Evolutionary conservation across 495 filamentous ascomycete species (phyloP).

Genomic region (Xylaria castorea): DNA sequence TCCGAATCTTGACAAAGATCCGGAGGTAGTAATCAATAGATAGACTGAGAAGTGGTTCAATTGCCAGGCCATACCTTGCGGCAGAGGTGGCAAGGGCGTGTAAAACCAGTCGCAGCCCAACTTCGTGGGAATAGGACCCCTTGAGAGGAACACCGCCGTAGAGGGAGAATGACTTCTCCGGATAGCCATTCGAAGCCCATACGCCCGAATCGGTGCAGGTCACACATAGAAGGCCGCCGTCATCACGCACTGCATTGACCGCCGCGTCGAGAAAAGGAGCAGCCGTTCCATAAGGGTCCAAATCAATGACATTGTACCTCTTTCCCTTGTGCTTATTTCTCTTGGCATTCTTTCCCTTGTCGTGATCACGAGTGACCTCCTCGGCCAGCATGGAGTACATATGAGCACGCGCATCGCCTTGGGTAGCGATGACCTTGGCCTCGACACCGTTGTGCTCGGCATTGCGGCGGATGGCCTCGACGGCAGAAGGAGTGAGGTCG

Average conservation of each 20-base stretch:
- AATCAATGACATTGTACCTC: conserved; percentile 91
- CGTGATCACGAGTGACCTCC: conserved; percentile 37
- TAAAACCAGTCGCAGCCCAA: conserved; percentile 83
- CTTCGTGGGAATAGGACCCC: conserved; percentile 85
- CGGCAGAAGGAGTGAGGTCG: conserved; percentile 79
- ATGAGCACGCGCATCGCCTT: conserved; percentile 82
- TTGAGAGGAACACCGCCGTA: conserved; percentile 91
- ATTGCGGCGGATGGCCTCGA: conserved; percentile 80
- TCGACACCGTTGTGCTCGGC: conserved; percentile 79
- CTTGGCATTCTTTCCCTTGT: conserved; percentile 37
- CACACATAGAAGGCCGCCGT: conserved; percentile 88
- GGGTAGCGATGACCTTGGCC: conserved; percentile 72
- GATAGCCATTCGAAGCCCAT: conserved; percentile 90
- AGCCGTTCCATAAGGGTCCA: conserved; percentile 95
- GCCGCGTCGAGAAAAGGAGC: conserved; percentile 90
- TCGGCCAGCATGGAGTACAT: conserved; percentile 76
- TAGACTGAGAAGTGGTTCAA: conserved; percentile 90
- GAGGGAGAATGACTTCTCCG: conserved; percentile 87
- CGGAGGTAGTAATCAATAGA: conserved; percentile 96
- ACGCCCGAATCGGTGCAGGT: conserved; percentile 96
- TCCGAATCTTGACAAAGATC: conserved; percentile 83
- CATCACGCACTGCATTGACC: conserved; percentile 78
- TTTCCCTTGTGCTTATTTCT: conserved; percentile 38
- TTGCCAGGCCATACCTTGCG: conserved; percentile 83
- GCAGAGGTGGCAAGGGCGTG: conserved; percentile 79